phyloP scores from a whole-genome alignment of 2,329 filamentous ascomycete species.

The Penicillium brevicompactum region DNA sequence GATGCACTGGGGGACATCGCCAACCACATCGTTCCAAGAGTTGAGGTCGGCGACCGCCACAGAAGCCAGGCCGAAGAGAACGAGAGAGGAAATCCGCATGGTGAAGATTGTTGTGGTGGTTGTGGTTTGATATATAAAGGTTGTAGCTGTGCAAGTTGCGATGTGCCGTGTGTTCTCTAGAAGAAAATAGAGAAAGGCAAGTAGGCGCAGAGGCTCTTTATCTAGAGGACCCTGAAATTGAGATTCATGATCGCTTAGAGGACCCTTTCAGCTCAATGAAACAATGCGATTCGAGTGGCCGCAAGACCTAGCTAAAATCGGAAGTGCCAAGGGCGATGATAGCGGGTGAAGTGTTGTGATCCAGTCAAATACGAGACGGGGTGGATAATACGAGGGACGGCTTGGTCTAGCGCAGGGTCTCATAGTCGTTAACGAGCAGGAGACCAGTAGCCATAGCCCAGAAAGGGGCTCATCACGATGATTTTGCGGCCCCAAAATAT shows the following conservation, averaged over 20 bases:
- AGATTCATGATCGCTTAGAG: not conserved
- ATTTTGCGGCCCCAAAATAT: not conserved
- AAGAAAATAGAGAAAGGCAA: not conserved
- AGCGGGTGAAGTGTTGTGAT: not conserved
- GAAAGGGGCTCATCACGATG: not conserved
- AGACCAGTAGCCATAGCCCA: not conserved
- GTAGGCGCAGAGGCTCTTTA: not conserved
- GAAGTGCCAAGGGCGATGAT: conserved; percentile 2
- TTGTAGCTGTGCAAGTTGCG: not conserved
- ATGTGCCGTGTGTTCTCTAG: not conserved
- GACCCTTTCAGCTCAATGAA: not conserved
- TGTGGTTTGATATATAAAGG: conserved; percentile 26
- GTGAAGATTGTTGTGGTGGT: not conserved
- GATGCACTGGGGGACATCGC: conserved; percentile 11
- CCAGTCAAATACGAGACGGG: conserved; percentile 2
- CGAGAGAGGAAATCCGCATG: conserved; percentile 12
- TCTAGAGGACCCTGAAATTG: not conserved
- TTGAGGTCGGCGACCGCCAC: conserved; percentile 10
- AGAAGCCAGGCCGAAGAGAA: conserved; percentile 12
- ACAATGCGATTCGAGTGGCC: not conserved
- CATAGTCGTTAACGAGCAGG: not conserved
- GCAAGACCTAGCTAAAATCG: not conserved
- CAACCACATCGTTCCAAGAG: conserved; percentile 10
- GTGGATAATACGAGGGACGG: not conserved
- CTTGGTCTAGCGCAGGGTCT: not conserved